phyloP scores from a whole-genome alignment of 805 yeast genomes.

The Candida coquimbonensis region DNA sequence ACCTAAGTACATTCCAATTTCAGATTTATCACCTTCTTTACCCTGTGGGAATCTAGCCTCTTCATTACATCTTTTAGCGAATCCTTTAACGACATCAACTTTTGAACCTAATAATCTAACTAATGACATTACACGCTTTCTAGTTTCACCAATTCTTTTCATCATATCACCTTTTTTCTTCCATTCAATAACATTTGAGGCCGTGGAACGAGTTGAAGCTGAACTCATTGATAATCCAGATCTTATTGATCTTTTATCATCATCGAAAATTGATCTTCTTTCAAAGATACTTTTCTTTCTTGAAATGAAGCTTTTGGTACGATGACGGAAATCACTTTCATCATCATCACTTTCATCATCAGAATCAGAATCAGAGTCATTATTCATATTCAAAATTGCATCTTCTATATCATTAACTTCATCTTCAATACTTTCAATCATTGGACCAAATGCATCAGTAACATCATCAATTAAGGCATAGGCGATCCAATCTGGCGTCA shows the following conservation, averaged over 20 bases:
- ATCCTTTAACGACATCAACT: conserved; percentile 96
- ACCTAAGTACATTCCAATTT: conserved; percentile 43
- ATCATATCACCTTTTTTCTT: conserved; percentile 91
- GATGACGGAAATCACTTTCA: conserved; percentile 7
- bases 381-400: conserved; percentile 80
- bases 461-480: conserved; percentile 95
- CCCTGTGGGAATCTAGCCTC: conserved; percentile 33
- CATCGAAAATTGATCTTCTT: conserved; percentile 12
- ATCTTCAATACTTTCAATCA: conserved; percentile 88
- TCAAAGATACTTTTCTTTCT: conserved; percentile 12
- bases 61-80: conserved; percentile 85
- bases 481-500: conserved; percentile 94
- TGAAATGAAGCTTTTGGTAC: conserved; percentile 1
- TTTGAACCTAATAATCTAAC: conserved; percentile 79
- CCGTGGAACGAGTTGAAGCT: conserved; percentile 26
- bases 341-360: conserved; percentile 31
- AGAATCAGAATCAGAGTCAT: conserved; percentile 25
- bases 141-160: conserved; percentile 89
- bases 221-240: conserved; percentile 23
- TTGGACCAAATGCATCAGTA: conserved; percentile 95
- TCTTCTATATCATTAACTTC: conserved; percentile 96
- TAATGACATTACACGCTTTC: conserved; percentile 90
- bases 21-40: conserved; percentile 68
- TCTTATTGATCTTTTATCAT: conserved; percentile 17
- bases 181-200: conserved; percentile 59